Percentiles rank a stretch among this genome's conserved stretches.
Evolutionary conservation across 2,329 filamentous ascomycete species (phyloP).

Genomic region (Penicillium janthinellum): DNA sequence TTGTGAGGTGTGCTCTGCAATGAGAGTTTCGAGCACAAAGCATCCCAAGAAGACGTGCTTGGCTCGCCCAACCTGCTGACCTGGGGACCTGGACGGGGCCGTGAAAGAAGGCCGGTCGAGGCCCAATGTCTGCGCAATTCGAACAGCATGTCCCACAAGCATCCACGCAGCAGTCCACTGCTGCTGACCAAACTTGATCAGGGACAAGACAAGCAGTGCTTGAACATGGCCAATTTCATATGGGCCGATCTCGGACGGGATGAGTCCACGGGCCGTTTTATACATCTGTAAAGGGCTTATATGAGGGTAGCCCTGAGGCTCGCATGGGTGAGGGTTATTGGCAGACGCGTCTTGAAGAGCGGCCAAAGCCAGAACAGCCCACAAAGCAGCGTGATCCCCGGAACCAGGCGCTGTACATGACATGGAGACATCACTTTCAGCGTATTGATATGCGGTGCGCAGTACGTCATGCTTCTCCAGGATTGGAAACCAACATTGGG

Average conservation of each 20-base stretch:
- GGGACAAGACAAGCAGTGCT: constrained; percentile 60
- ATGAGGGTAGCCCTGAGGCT: constrained; percentile 15
- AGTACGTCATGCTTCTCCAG: constrained; percentile 67
- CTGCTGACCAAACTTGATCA: constrained; percentile 64
- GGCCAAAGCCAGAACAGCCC: constrained; percentile 61
- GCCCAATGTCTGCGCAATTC: constrained; percentile 43
- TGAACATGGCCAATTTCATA: constrained; percentile 56
- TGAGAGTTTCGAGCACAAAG: constrained; percentile 56
- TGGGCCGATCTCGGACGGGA: constrained; percentile 53
- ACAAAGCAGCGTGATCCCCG: constrained; percentile 59
- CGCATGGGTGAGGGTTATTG: constrained; percentile 23
- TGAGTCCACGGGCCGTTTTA: constrained; percentile 35
- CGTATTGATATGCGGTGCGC: constrained; percentile 48
- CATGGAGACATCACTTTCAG: constrained; percentile 30
- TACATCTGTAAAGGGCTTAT: constrained; percentile 49
- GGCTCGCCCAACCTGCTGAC: constrained; percentile 39
- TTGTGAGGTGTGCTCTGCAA: constrained; percentile 51
- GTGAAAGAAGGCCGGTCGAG: constrained; percentile 48
- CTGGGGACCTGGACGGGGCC: constrained; percentile 46
- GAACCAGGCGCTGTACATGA: constrained; percentile 36
- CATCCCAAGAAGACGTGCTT: constrained; percentile 55
- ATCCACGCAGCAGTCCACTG: constrained; percentile 64
- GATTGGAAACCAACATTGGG: constrained; percentile 75
- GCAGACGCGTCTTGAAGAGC: constrained; percentile 55
- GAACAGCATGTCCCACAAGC: constrained; percentile 64